A percentile compares a stretch with the other conserved stretches of the same genome.
These are phyloP conservation scores for Crithidia sp. DNA, from an alignment of 208 protist species.

Conservation along the genomic window DNA sequence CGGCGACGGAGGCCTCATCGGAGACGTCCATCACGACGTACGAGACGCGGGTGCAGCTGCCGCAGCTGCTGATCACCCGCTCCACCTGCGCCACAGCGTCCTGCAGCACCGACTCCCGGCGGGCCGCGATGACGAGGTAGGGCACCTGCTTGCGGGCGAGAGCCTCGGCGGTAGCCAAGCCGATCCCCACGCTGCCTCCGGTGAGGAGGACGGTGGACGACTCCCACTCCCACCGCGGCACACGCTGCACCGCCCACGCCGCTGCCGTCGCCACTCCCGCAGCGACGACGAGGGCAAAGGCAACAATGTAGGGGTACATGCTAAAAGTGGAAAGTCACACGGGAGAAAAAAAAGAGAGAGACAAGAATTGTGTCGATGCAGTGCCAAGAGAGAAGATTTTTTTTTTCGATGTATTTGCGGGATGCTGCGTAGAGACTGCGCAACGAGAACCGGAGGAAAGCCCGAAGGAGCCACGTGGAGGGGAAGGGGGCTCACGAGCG, in stretches of 20 bases:
- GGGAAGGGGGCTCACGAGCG: too few relatives aligned
- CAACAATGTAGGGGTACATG: conserved; percentile 16
- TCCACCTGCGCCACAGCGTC: conserved; percentile 57
- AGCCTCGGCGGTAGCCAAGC: conserved; percentile 67
- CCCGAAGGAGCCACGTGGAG: too few relatives aligned
- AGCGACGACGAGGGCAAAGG: conserved; percentile 21
- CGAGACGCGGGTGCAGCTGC: conserved; percentile 52
- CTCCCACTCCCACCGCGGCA: conserved; percentile 56
- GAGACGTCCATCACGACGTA: conserved; percentile 85
- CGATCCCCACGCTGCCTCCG: conserved; percentile 88
- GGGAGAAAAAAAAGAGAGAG: conserved; percentile 1
- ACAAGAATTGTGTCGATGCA: neutral
- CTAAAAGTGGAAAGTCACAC: neutral
- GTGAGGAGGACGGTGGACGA: conserved; percentile 79
- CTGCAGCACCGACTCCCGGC: conserved; percentile 62
- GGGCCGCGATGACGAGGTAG: conserved; percentile 75
- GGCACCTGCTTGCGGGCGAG: conserved; percentile 52
- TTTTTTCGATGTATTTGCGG: too few relatives aligned
- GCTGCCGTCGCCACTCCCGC: conserved; percentile 36
- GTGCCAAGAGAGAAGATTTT: too few relatives aligned
- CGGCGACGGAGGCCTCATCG: conserved; percentile 62
- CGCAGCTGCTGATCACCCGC: conserved; percentile 14
- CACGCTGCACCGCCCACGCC: conserved; percentile 57
- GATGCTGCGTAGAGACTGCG: too few relatives aligned
- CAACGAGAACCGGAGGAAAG: too few relatives aligned